These are phyloP conservation scores for Thymus mandschuricus DNA, from an alignment of 257 asterid genomes.

Conservation along the genomic window DNA sequence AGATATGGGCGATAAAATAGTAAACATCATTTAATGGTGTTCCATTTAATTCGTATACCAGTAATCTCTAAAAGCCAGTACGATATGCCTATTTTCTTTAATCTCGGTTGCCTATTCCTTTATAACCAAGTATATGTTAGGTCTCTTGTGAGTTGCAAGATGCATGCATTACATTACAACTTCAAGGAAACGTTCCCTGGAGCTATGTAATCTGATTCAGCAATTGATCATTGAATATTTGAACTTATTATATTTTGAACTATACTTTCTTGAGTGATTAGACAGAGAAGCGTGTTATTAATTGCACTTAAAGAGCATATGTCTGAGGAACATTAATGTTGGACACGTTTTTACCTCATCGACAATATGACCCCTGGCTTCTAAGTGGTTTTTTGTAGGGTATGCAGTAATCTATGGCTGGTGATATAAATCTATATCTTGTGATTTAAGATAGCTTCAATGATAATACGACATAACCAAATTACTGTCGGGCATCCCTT, in stretches of 20 bases:
- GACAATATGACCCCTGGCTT: neutral
- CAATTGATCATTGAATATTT: neutral
- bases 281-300: neutral
- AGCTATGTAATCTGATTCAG: neutral
- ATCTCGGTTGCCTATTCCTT: neutral
- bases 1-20: neutral
- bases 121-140: neutral
- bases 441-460: neutral
- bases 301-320: neutral
- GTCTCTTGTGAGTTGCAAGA: neutral
- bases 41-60: neutral
- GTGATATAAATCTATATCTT: slow-evolving; percentile 3
- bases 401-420: neutral
- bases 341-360: neutral
- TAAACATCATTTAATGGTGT: neutral
- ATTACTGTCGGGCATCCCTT: slow-evolving; percentile 17
- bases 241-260: neutral
- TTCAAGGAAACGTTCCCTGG: neutral
- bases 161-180: neutral
- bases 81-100: neutral
- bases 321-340: slow-evolving; percentile 11
- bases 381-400: neutral
- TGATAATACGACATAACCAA: neutral
- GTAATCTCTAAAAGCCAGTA: neutral
- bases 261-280: slow-evolving; percentile 4